Percentiles rank a stretch among this genome's conserved stretches.
Evolutionary conservation across 2,329 filamentous ascomycete genomes (phyloP).

Genomic region (Fusarium hainanense): DNA sequence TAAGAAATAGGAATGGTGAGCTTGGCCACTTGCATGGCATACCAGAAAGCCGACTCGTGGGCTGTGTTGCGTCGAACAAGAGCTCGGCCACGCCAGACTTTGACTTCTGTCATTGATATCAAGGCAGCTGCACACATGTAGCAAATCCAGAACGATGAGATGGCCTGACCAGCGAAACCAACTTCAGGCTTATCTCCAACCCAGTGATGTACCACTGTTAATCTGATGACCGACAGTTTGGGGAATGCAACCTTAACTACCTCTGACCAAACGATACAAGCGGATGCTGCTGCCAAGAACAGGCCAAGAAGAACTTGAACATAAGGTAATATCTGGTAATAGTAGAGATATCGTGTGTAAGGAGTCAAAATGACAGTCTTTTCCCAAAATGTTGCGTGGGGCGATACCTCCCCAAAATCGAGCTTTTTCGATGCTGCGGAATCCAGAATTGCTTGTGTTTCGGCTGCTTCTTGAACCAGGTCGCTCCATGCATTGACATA

Average conservation of each 20-base stretch:
- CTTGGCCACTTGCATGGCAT: conserved; percentile 90
- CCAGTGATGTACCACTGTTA: conserved; percentile 80
- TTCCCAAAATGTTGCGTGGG: conserved; percentile 65
- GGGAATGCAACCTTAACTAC: conserved; percentile 85
- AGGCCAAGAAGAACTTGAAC: conserved; percentile 72
- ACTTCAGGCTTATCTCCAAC: conserved; percentile 77
- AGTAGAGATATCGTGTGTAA: conserved; percentile 81
- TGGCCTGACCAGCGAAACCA: conserved; percentile 85
- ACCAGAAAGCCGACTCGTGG: conserved; percentile 95
- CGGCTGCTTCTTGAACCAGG: conserved; percentile 77
- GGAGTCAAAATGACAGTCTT: conserved; percentile 76
- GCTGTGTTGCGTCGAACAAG: conserved; percentile 92
- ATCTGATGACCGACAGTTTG: conserved; percentile 75
- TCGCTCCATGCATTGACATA: conserved; percentile 89
- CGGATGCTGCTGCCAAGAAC: conserved; percentile 78
- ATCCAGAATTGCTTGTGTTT: conserved; percentile 85
- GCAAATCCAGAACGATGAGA: conserved; percentile 87
- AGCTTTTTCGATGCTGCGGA: conserved; percentile 83
- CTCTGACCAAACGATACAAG: conserved; percentile 92
- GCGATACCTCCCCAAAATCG: conserved; percentile 73
- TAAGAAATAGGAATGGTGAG: conserved; percentile 93
- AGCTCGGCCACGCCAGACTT: conserved; percentile 96
- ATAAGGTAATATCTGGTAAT: conserved; percentile 79
- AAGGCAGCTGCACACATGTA: conserved; percentile 97
- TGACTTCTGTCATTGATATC: conserved; percentile 88